Base-by-base conservation (phyloP, 148 eudicot genomes). In the Persicaria maculosa region DNA sequence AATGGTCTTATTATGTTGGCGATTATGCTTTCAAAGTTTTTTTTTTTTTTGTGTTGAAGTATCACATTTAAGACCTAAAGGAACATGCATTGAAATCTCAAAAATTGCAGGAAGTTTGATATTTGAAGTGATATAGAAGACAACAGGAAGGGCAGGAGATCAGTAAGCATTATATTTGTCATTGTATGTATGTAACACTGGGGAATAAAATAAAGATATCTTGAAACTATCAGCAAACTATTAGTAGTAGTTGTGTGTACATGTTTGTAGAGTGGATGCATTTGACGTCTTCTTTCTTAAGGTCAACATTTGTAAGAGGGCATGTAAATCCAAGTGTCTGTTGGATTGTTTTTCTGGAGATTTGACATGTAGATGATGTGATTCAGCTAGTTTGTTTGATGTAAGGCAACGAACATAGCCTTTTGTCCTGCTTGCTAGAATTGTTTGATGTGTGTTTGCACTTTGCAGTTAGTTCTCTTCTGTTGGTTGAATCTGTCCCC, bases 231-330 rank as follows among this genome's bases (percentile, higher is more conserved):
- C 4, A 43, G 47, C n/a, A 9, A 43, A 6, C 8, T 14, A 31
- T 31, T 65, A 40, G 46, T 65, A 5, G 43, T 65, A 65, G 70
- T 65, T 40, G 46, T 36, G 70, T 65, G 70, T 65, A 65, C 70
- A 65, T 65, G 70, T 36, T 46, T 65, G 68, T 62, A 62, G 68
- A 31, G 68, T 31, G 25, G 68, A 31, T 25, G 68, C 68, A 62
- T 25, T 14, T 25, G 31, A 10, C 31, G 11, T 62, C 46, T 65
- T 65, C 46, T 16, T 65, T 9, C 15, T 46, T 43, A 31, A 62
- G 43, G 31, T 62, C 45, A 62, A 36, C 22, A 44, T 36, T 44
- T 31, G 44, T 62, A 59, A 44, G 36, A 25, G 12, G 11, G 12
- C 12, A 40, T 65, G 46, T 43, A 36, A 65, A 12, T 65, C 36